A percentile compares a stretch with the other conserved stretches of the same genome.
phyloP scores from a whole-genome alignment of 2,329 filamentous ascomycete genomes.

The Calonectria pseudoturangicola region DNA sequence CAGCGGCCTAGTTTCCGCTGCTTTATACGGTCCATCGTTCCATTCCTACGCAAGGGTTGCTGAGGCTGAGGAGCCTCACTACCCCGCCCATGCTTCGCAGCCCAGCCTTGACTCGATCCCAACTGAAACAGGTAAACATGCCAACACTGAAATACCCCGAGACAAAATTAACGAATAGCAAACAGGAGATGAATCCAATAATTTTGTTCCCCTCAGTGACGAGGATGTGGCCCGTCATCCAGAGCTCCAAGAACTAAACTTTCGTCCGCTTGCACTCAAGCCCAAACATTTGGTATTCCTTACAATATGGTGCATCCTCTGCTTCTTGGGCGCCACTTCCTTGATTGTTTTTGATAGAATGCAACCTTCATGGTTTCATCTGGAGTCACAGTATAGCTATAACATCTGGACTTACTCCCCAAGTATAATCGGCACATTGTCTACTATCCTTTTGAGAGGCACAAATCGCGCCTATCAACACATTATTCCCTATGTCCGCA shows the following conservation, averaged over 20 bases:
- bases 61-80: not conserved
- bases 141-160: too few species aligned
- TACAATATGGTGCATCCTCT: not conserved
- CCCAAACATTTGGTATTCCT: not conserved
- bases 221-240: not conserved
- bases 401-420: not conserved
- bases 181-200: not conserved
- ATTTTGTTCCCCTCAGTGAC: not conserved
- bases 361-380: not conserved
- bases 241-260: not conserved
- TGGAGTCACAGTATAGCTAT: not conserved
- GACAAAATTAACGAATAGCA: too few species aligned
- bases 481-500: constrained; percentile 1
- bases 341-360: not conserved
- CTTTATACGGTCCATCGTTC: too few species aligned
- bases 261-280: not conserved
- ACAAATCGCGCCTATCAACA: not conserved
- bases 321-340: not conserved
- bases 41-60: not conserved
- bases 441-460: not conserved
- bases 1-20: not conserved
- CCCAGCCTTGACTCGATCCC: not conserved
- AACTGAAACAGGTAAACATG: not conserved
- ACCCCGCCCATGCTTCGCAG: not conserved
- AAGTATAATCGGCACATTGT: not conserved